Conservation (phyloP, 441 rosid species). For the Mallotus japonicus region DNA sequence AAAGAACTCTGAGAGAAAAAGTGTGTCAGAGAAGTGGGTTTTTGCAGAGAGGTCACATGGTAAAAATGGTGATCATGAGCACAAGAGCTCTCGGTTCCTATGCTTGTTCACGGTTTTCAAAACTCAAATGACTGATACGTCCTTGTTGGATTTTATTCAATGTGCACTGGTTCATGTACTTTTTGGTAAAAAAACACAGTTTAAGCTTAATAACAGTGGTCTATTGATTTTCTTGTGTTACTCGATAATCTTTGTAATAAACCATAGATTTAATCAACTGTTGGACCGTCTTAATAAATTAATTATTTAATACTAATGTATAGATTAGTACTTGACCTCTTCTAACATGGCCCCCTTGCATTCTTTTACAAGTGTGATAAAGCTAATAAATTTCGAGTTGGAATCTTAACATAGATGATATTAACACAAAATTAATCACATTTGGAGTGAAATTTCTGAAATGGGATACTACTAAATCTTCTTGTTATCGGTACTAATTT, state of each 20-base stretch:
- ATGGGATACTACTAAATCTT: no score
- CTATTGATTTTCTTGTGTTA: neutral
- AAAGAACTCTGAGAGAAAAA: neutral
- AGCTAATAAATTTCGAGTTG: no score
- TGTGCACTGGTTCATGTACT: neutral
- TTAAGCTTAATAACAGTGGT: no score
- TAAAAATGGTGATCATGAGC: constrained; percentile 33
- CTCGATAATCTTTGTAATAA: constrained; percentile 11
- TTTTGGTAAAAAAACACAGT: constrained; percentile 16
- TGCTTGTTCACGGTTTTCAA: constrained; percentile 10
- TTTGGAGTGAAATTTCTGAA: no score
- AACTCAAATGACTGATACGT: constrained; percentile 9
- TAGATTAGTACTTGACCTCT: neutral
- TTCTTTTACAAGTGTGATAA: no score
- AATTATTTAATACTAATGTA: no score
- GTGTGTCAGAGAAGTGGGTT: neutral
- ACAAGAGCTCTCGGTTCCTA: constrained; percentile 29
- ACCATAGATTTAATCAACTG: constrained; percentile 8
- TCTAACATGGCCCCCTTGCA: neutral
- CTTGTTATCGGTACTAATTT: neutral
- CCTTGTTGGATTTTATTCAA: neutral
- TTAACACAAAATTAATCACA: no score
- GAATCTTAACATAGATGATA: no score
- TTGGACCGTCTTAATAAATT: constrained; percentile 1
- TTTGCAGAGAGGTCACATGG: constrained; percentile 12